Evolutionary conservation across 129 eudicot genomes (phyloP).

Genomic region (Tanacetum coccineum): DNA sequence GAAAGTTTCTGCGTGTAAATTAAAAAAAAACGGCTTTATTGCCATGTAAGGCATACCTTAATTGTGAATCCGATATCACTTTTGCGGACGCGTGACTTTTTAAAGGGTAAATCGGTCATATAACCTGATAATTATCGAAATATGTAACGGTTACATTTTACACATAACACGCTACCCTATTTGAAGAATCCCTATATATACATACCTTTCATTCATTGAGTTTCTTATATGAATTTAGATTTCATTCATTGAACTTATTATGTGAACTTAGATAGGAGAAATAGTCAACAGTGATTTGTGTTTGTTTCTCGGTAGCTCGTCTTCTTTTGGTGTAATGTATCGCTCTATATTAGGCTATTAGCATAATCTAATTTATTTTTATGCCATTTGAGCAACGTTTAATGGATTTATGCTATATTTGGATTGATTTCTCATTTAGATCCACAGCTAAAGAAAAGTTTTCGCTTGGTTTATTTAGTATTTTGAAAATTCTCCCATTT

Average conservation of each 20-base stretch:
- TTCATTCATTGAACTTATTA: no score
- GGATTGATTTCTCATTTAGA: background rate
- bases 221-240: no score
- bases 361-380: background rate
- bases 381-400: conserved; percentile 1
- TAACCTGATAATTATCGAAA: background rate
- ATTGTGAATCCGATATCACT: no score
- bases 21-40: no score
- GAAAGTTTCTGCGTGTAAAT: no score
- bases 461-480: background rate
- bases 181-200: conserved; percentile 16
- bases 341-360: conserved; percentile 9
- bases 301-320: conserved; percentile 11
- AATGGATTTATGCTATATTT: conserved; percentile 8
- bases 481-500: background rate
- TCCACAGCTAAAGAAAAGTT: background rate
- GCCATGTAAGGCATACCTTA: background rate
- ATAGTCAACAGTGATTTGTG: conserved; percentile 10
- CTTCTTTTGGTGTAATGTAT: conserved; percentile 15
- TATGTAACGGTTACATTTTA: background rate
- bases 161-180: background rate
- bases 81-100: background rate
- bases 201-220: conserved; percentile 1
- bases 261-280: background rate
- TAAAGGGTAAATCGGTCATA: conserved; percentile 27